Percentiles rank a stretch among this genome's conserved stretches.
phyloP scores from a whole-genome alignment of 495 filamentous ascomycete genomes.

The Penicillium bovifimosum region DNA sequence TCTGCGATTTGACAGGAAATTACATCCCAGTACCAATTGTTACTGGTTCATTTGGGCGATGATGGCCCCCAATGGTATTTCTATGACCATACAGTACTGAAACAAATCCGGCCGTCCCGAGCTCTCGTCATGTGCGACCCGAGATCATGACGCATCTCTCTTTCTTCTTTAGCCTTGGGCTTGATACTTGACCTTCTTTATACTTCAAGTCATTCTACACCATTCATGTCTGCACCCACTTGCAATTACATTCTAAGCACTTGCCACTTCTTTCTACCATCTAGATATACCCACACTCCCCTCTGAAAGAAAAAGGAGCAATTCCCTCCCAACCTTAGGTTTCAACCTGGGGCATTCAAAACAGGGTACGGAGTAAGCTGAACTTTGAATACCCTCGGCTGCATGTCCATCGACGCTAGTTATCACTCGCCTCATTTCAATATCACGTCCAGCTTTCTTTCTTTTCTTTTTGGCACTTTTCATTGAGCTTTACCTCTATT shows the following conservation, averaged over 20 bases:
- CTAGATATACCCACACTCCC: too few relatives aligned
- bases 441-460: conserved; percentile 13
- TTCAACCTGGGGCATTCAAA: too few relatives aligned
- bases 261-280: too few relatives aligned
- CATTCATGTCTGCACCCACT: too few relatives aligned
- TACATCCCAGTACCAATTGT: neutral
- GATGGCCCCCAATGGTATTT: neutral
- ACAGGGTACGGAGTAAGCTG: neutral
- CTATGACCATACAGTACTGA: neutral
- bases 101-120: conserved; percentile 22
- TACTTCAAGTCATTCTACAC: too few relatives aligned
- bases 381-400: neutral
- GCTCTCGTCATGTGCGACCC: conserved; percentile 23
- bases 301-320: too few relatives aligned
- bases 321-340: too few relatives aligned
- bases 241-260: too few relatives aligned
- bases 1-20: neutral
- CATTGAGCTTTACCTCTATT: neutral
- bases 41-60: neutral
- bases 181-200: neutral
- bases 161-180: neutral
- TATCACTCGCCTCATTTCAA: conserved; percentile 10
- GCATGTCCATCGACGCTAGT: neutral
- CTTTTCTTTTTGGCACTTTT: conserved; percentile 2
- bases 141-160: conserved; percentile 4